Conservation (phyloP, 352 stramenopile genomes). For the Phytophthora sp. region DNA sequence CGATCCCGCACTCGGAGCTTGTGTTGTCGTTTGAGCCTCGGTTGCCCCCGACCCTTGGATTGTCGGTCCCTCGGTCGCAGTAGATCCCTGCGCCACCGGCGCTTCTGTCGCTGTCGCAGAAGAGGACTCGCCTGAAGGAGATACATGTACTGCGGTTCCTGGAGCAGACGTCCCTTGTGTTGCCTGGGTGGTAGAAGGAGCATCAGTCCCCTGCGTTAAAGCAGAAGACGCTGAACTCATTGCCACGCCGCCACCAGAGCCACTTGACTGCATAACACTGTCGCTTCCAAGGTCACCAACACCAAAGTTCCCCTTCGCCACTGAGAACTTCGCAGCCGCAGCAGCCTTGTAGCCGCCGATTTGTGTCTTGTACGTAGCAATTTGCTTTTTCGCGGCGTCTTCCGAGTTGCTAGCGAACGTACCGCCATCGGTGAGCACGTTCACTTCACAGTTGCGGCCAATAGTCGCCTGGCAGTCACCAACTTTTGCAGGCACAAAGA, state of each 20-base stretch:
- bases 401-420: conserved; percentile 6
- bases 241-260: background rate
- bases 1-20: too few species aligned
- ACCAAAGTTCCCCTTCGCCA: conserved; percentile 11
- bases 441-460: conserved; percentile 16
- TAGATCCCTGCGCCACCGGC: too few species aligned
- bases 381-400: conserved; percentile 10
- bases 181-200: background rate
- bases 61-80: too few species aligned
- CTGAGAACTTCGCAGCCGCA: background rate
- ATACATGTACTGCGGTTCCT: background rate
- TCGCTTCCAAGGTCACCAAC: conserved; percentile 6
- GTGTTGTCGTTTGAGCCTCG: too few species aligned
- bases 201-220: conserved; percentile 1
- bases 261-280: conserved; percentile 8
- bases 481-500: conserved; percentile 7
- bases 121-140: background rate
- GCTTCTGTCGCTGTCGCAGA: background rate
- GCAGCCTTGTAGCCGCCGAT: conserved; percentile 5
- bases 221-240: conserved; percentile 1
- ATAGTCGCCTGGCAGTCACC: conserved; percentile 12
- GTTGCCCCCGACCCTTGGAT: too few species aligned
- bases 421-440: conserved; percentile 12
- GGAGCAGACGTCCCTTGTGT: conserved; percentile 3
- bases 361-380: conserved; percentile 17